Evolutionary conservation across 192 early-diverging fungal species (phyloP).

Genomic region (Coemansia sp.): DNA sequence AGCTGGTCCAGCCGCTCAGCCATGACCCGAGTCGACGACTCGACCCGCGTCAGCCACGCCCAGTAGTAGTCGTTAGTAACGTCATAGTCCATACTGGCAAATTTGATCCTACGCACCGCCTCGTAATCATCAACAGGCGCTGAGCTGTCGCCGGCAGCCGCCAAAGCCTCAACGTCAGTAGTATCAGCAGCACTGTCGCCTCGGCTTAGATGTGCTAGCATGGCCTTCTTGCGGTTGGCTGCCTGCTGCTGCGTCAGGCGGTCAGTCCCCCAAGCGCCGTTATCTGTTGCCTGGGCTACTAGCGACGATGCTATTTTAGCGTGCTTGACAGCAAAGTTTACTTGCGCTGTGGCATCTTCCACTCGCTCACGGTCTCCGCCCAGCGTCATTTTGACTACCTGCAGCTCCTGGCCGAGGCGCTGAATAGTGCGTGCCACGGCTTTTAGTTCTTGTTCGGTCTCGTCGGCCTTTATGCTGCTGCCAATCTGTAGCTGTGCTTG

Average conservation of each 20-base stretch:
- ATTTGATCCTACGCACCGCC: conserved; percentile 43
- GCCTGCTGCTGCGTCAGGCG: conserved; percentile 43
- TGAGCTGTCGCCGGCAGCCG: background rate
- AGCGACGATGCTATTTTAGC: conserved; percentile 45
- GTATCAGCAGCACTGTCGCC: background rate
- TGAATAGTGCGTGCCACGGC: conserved; percentile 21
- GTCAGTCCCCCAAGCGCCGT: conserved; percentile 42
- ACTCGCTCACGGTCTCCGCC: conserved; percentile 31
- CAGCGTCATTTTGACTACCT: conserved; percentile 43
- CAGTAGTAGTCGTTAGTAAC: conserved; percentile 50
- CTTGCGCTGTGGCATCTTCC: conserved; percentile 29
- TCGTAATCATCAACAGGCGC: conserved; percentile 27
- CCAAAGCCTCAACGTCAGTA: background rate
- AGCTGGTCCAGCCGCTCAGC: conserved; percentile 48
- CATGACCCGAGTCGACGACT: conserved; percentile 29
- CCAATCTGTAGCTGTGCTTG: conserved; percentile 52
- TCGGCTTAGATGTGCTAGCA: conserved; percentile 24
- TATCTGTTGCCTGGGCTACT: conserved; percentile 41
- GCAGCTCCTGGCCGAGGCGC: conserved; percentile 28
- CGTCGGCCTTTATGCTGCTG: conserved; percentile 34
- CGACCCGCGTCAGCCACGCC: conserved; percentile 42
- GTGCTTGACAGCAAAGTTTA: conserved; percentile 44
- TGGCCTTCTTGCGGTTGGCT: conserved; percentile 32
- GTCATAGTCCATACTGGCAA: conserved; percentile 40
- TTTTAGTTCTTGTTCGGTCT: conserved; percentile 31